phyloP scores from a whole-genome alignment of 257 asterid genomes.

The Ajuga chamaepitys region DNA sequence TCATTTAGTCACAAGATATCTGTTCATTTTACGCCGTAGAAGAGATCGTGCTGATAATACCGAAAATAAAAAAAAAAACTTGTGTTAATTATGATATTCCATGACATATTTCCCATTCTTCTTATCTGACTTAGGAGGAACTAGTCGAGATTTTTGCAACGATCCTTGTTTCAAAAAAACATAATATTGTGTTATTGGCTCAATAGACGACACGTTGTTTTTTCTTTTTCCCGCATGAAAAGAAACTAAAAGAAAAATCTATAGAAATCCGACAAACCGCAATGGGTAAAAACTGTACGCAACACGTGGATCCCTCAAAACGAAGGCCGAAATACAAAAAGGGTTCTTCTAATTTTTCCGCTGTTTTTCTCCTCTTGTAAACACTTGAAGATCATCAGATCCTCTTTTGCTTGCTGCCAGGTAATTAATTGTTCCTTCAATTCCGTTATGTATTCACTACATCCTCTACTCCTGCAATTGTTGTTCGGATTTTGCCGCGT shows the following conservation, averaged over 20 bases:
- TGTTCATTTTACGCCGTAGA: too few relatives aligned
- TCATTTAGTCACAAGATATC: too few relatives aligned
- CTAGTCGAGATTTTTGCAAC: too few relatives aligned
- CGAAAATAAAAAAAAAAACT: too few relatives aligned
- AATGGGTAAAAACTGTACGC: background rate
- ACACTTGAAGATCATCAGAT: conserved; percentile 25
- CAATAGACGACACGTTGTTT: background rate
- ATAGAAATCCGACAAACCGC: conserved; percentile 18
- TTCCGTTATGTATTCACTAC: background rate
- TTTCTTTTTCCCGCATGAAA: conserved; percentile 3
- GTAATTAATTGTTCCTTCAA: conserved; percentile 17
- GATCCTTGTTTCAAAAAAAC: too few relatives aligned
- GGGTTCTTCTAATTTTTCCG: conserved; percentile 17
- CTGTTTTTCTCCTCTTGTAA: conserved; percentile 5
- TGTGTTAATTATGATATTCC: too few relatives aligned
- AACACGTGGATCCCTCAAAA: conserved; percentile 35
- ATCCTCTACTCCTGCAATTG: background rate
- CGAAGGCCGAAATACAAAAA: conserved; percentile 11
- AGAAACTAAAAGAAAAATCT: background rate
- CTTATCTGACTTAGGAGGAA: too few relatives aligned
- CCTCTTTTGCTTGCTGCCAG: conserved; percentile 29
- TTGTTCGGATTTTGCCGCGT: conserved; percentile 1
- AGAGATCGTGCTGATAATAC: too few relatives aligned
- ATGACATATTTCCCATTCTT: too few relatives aligned
- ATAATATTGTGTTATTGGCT: too few relatives aligned